A percentile compares a stretch with the other conserved stretches of the same genome.
Evolutionary conservation across 768 basidiomycete genomes (phyloP).

Genomic region (Tulasnella sp.): DNA sequence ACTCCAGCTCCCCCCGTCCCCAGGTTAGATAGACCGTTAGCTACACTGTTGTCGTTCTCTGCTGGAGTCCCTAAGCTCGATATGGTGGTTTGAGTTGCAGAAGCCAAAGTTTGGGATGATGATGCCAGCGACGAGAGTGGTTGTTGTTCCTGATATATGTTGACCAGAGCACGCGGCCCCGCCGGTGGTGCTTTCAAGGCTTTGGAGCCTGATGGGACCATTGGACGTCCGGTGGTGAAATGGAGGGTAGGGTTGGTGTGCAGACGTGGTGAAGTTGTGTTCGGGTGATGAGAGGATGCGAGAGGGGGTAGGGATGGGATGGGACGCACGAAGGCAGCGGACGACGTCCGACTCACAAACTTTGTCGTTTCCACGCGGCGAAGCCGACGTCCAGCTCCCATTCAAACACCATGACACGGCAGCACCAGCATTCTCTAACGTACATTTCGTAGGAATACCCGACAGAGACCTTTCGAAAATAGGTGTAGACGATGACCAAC

Average conservation of each 20-base stretch:
- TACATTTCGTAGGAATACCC: neutral
- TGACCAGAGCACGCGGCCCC: neutral
- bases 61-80: constrained; percentile 20
- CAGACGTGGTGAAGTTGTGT: neutral
- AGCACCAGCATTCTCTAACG: neutral
- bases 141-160: neutral
- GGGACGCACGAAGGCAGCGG: neutral
- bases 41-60: neutral
- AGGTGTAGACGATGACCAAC: neutral
- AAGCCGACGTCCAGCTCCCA: neutral
- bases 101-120: constrained; percentile 23
- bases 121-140: constrained; percentile 25
- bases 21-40: constrained; percentile 14
- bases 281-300: neutral
- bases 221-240: neutral
- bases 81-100: constrained; percentile 18
- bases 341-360: constrained; percentile 1
- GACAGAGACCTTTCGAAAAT: neutral
- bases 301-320: neutral
- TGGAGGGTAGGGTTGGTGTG: neutral
- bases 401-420: neutral
- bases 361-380: constrained; percentile 4
- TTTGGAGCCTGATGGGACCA: constrained; percentile 5
- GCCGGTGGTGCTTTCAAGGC: constrained; percentile 6
- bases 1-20: neutral